A percentile compares a stretch with the other conserved stretches of the same genome.
These are phyloP conservation scores for Periconia macrospinosa DNA, from an alignment of 2,329 filamentous ascomycete genomes.

Conservation along the genomic window DNA sequence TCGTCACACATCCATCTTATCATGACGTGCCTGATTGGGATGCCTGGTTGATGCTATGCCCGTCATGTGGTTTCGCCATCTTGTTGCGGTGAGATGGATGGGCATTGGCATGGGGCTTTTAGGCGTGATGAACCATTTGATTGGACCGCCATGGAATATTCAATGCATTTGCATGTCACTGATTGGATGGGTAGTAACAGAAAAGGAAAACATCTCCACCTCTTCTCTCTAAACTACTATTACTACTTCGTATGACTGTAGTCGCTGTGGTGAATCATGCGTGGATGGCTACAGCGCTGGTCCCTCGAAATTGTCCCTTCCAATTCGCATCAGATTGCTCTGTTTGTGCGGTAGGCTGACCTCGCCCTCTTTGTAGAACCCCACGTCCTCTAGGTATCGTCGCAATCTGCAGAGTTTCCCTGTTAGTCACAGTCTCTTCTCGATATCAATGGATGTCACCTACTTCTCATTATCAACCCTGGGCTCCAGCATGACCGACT, in stretches of 20 bases:
- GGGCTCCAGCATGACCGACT: conserved; percentile 83
- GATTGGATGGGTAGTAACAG: neutral
- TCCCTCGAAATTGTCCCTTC: conserved; percentile 71
- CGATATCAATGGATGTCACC: conserved; percentile 33
- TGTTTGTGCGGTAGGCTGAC: conserved; percentile 91
- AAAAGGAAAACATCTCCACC: neutral
- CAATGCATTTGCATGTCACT: no score
- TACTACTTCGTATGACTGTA: no score
- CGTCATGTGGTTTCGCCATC: neutral
- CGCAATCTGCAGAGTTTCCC: conserved; percentile 59
- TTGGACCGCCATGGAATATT: neutral
- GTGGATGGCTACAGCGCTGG: conserved; percentile 16
- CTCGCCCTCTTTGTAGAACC: conserved; percentile 86
- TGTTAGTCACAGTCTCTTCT: neutral
- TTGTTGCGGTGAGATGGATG: neutral
- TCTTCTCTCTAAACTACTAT: neutral
- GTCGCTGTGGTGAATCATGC: no score
- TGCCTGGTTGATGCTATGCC: neutral
- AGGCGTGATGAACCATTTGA: neutral
- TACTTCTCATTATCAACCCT: conserved; percentile 89
- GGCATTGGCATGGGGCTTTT: neutral
- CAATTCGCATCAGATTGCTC: conserved; percentile 79
- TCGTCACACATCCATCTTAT: no score
- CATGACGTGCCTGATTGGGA: no score
- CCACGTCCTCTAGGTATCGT: conserved; percentile 68